Evolutionary conservation across 257 asterid species (phyloP).

Genomic region (Nemophila menziesii): DNA sequence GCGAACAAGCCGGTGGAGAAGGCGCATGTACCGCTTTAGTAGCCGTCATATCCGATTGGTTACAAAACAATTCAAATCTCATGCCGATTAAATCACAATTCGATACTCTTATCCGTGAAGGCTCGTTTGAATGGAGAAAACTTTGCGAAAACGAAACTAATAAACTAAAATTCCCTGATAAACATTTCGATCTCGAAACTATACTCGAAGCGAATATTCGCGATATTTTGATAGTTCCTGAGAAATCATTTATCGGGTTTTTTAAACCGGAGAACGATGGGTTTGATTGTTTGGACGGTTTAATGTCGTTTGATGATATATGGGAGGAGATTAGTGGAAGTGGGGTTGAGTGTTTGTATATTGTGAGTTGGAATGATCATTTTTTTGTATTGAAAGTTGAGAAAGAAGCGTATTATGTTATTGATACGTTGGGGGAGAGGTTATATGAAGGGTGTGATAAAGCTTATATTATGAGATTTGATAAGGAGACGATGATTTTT

Average conservation of each 20-base stretch:
- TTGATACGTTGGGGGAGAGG: conserved; percentile 89
- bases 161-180: conserved; percentile 61
- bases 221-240: conserved; percentile 44
- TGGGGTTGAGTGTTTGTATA: conserved; percentile 38
- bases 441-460: conserved; percentile 81
- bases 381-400: conserved; percentile 82
- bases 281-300: conserved; percentile 79
- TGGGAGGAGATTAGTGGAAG: conserved; percentile 71
- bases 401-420: conserved; percentile 59
- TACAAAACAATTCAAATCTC: conserved; percentile 46
- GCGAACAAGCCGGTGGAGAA: conserved; percentile 90
- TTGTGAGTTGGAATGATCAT: conserved; percentile 95
- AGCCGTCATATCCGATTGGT: conserved; percentile 89
- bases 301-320: conserved; percentile 82
- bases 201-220: conserved; percentile 65
- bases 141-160: conserved; percentile 63
- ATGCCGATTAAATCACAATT: conserved; percentile 91
- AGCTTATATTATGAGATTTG: conserved; percentile 85
- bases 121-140: conserved; percentile 89
- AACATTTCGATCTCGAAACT: conserved; percentile 92
- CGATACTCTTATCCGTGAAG: conserved; percentile 71
- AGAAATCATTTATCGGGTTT: conserved; percentile 77
- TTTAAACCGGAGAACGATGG: conserved; percentile 71
- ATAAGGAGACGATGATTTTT: conserved; percentile 36
- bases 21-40: conserved; percentile 96